Evolutionary conservation across 2,329 filamentous ascomycete genomes (phyloP), one percentile per base, ranked within the genome.

Genomic region (Aureobasidium leucospermi): DNA sequence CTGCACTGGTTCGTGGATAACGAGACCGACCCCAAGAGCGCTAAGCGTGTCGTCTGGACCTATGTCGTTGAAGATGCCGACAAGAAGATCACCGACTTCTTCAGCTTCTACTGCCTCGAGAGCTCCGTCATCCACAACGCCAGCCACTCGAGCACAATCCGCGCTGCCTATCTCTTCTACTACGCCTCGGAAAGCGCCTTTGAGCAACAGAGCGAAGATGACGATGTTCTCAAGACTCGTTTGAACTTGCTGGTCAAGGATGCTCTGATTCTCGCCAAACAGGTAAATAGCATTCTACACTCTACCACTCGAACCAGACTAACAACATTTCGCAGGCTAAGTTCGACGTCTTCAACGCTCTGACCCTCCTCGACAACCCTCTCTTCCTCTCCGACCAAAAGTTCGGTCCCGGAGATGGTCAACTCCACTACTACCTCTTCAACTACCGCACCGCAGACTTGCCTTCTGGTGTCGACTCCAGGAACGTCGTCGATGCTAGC

Each of bases 331-430:
- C 16, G 6, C 23, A n/a, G 56, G 81, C 78, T 69, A 86, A 88
- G 65, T 96, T 97, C 69, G 94, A 99, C 71, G 94, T 99, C 61
- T 95, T 97, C 80, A 99, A 99, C 70, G 93, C 91, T 0, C 81
- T 99, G 59, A 96, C 92, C 0, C 81, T 96, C 41, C 87, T 96
- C 75, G 93, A 99, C 74, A 99, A 99, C 73, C 88, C 85, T 0
- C 81, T 97, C 19, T 97, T 99, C 82, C 80, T 99, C 6, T 87
- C 93, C 70, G 82, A 96, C 66, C 90, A 96, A 70, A 96, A 96
- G 74, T 99, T 96, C 68, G 94, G 93, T 46, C 86, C 88, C 5
- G 94, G 94, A 34, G 94, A 99, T 72, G 94, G 94, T 48, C 90
- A 94, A 73, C 79, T 99, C 67, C 91, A 99, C 74, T 99, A 92